Percentiles rank a stretch among this genome's conserved stretches.
Conservation (phyloP, 257 asterid species). For the Ophiorrhiza pumila region DNA sequence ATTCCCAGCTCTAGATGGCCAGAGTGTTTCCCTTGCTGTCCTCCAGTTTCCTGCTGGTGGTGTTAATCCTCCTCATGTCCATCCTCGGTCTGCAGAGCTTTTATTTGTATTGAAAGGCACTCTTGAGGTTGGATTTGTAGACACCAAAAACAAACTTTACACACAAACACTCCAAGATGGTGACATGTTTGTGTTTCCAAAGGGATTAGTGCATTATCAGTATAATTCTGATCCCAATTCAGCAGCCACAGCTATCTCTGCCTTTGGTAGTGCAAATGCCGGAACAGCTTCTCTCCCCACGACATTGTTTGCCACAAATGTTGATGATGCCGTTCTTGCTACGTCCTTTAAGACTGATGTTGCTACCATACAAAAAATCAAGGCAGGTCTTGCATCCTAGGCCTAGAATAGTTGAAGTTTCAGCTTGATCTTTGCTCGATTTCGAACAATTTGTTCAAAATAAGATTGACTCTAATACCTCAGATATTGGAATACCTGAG, state of each 20-base stretch:
- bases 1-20: constrained; percentile 27
- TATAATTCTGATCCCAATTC: constrained; percentile 13
- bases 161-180: constrained; percentile 21
- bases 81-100: constrained; percentile 63
- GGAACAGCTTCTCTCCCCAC: constrained; percentile 28
- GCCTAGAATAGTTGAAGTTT: not conserved
- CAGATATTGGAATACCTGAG: not conserved
- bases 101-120: constrained; percentile 42
- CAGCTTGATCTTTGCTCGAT: not conserved
- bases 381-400: constrained; percentile 21
- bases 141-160: constrained; percentile 23
- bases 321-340: constrained; percentile 22
- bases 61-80: constrained; percentile 48
- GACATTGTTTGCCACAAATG: constrained; percentile 16
- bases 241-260: constrained; percentile 21
- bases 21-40: constrained; percentile 27
- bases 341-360: constrained; percentile 20
- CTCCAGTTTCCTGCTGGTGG: constrained; percentile 20
- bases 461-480: not conserved
- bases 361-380: constrained; percentile 20
- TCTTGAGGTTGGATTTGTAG: constrained; percentile 42
- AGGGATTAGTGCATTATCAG: constrained; percentile 27
- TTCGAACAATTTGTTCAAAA: not conserved
- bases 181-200: constrained; percentile 26
- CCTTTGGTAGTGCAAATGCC: constrained; percentile 31